Conservation (phyloP, 176 grass and related monocot genomes). For the Rhynchospora breviuscula region DNA sequence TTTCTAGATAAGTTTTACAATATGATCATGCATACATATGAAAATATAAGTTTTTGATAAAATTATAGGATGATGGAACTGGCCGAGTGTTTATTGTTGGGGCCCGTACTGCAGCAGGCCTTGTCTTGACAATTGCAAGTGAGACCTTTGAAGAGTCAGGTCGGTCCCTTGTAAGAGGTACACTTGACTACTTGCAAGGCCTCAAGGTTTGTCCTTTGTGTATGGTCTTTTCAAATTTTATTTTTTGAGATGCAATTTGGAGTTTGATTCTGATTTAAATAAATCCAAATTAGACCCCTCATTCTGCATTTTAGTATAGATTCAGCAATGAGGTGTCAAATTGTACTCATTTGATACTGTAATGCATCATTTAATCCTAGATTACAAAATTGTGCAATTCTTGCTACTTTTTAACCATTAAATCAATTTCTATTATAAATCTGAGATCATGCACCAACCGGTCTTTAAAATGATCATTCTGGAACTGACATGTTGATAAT, state of each 20-base stretch:
- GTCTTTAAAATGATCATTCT: background rate
- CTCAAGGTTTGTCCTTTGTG: slow-evolving; percentile 66
- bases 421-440: background rate
- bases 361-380: background rate
- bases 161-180: slow-evolving; percentile 84
- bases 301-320: background rate
- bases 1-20: background rate
- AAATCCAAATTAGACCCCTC: background rate
- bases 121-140: slow-evolving; percentile 87
- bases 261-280: background rate
- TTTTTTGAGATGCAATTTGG: background rate
- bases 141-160: slow-evolving; percentile 98
- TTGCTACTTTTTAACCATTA: background rate
- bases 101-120: slow-evolving; percentile 70
- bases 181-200: slow-evolving; percentile 97
- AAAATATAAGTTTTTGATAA: slow-evolving; percentile 21
- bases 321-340: slow-evolving; percentile 1
- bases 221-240: background rate
- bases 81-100: slow-evolving; percentile 73
- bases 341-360: background rate
- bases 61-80: slow-evolving; percentile 82
- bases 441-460: background rate
- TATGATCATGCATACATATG: background rate
- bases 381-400: background rate
- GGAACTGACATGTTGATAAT: background rate